phyloP scores from a whole-genome alignment of 2,329 filamentous ascomycete genomes.

The Amphichorda felina region DNA sequence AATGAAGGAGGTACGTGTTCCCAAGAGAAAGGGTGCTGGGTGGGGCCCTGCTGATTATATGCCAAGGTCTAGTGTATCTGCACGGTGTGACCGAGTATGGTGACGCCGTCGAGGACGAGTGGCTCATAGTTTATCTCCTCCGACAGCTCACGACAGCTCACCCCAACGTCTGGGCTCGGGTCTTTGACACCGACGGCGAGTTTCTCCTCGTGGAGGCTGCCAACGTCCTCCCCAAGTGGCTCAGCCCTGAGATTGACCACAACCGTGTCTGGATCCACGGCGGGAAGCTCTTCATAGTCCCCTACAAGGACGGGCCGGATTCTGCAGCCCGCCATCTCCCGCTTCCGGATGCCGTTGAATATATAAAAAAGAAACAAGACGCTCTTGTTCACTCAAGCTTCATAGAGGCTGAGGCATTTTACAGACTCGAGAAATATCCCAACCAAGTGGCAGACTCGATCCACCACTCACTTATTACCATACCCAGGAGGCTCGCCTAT shows the following conservation, averaged over 20 bases:
- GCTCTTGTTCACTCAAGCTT: slow-evolving; percentile 58
- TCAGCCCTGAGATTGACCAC: slow-evolving; percentile 80
- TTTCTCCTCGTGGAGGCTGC: slow-evolving; percentile 93
- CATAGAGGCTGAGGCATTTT: slow-evolving; percentile 83
- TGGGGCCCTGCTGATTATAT: not conserved
- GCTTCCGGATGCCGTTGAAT: slow-evolving; percentile 50
- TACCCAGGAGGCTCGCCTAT: slow-evolving; percentile 74
- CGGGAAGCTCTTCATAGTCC: slow-evolving; percentile 64
- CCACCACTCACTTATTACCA: slow-evolving; percentile 61
- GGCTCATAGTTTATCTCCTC: slow-evolving; percentile 86
- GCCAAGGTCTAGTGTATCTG: slow-evolving; percentile 48
- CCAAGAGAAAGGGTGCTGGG: too few species aligned
- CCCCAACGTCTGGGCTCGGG: slow-evolving; percentile 65
- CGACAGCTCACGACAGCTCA: slow-evolving; percentile 67
- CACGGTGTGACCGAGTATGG: slow-evolving; percentile 76
- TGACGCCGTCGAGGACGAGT: slow-evolving; percentile 94
- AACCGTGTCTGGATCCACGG: slow-evolving; percentile 84
- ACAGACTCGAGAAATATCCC: slow-evolving; percentile 76
- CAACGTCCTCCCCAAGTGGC: slow-evolving; percentile 74
- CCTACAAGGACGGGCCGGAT: slow-evolving; percentile 26
- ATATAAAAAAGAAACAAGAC: slow-evolving; percentile 43
- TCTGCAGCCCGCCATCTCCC: slow-evolving; percentile 35
- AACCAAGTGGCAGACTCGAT: slow-evolving; percentile 58
- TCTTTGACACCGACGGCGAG: slow-evolving; percentile 84
- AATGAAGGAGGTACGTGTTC: slow-evolving; percentile 38